Percentiles rank a stretch among this genome's conserved stretches.
These are phyloP conservation scores for Solanum chacoense DNA, from an alignment of 305 asterid species.

Conservation along the genomic window DNA sequence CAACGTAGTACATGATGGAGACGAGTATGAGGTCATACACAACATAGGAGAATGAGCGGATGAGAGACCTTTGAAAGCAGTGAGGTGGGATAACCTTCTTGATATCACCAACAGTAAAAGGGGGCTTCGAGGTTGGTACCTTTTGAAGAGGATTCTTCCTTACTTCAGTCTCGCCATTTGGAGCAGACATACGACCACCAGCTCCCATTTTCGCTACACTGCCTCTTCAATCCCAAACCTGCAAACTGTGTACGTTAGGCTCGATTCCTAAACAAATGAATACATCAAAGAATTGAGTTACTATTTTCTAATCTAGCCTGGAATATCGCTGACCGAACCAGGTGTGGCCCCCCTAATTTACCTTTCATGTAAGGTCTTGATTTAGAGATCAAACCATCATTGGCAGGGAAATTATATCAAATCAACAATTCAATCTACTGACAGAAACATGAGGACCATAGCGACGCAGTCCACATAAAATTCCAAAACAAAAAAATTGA, in stretches of 20 bases:
- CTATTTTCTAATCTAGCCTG: not conserved
- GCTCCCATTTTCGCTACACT: slow-evolving; percentile 39
- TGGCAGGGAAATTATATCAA: not conserved
- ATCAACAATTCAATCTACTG: not conserved
- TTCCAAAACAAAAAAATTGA: not conserved
- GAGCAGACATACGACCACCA: slow-evolving; percentile 46
- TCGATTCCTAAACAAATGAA: not conserved
- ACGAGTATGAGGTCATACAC: slow-evolving; percentile 32
- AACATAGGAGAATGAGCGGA: slow-evolving; percentile 38
- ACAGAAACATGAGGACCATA: not conserved
- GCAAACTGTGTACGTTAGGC: not conserved
- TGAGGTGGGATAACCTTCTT: slow-evolving; percentile 61
- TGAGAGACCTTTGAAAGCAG: slow-evolving; percentile 43
- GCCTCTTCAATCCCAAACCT: slow-evolving; percentile 13
- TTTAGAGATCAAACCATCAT: not conserved
- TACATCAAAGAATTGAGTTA: not conserved
- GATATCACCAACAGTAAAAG: slow-evolving; percentile 43
- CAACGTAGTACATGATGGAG: slow-evolving; percentile 27
- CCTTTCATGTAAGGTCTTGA: not conserved
- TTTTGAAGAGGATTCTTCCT: slow-evolving; percentile 20
- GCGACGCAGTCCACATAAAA: not conserved
- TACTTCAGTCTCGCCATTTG: slow-evolving; percentile 4
- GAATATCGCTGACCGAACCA: not conserved
- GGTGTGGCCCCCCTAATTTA: not conserved
- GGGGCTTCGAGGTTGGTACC: slow-evolving; percentile 45